Conservation (phyloP, 2,329 filamentous ascomycete genomes). For the Daldinia sp. region DNA sequence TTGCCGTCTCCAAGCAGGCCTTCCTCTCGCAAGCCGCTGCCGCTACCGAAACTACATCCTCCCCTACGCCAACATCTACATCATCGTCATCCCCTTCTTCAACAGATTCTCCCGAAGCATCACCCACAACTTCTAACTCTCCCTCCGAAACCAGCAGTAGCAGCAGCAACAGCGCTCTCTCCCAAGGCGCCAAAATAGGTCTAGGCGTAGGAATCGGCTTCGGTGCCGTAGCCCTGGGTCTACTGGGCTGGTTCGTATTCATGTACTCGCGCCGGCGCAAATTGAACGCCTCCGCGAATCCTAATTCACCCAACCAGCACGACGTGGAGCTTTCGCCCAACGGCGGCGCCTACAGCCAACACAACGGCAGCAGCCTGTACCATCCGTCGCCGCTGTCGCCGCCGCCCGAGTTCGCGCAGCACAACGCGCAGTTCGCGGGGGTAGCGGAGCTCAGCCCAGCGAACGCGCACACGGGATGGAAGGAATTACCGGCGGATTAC, state of each 20-base stretch:
- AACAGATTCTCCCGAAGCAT: slow-evolving; percentile 33
- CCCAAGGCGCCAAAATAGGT: slow-evolving; percentile 55
- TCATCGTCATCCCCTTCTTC: slow-evolving; percentile 23
- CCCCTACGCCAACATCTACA: slow-evolving; percentile 31
- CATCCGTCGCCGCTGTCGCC: slow-evolving; percentile 4
- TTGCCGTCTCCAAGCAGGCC: slow-evolving; percentile 57
- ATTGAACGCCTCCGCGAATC: background rate
- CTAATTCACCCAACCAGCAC: slow-evolving; percentile 7
- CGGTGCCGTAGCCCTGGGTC: slow-evolving; percentile 43
- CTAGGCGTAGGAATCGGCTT: slow-evolving; percentile 56
- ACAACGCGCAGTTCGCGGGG: slow-evolving; percentile 40
- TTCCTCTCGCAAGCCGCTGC: slow-evolving; percentile 55
- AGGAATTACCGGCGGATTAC: slow-evolving; percentile 25
- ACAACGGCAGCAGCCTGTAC: background rate
- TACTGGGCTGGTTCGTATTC: slow-evolving; percentile 50
- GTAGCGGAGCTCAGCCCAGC: slow-evolving; percentile 40
- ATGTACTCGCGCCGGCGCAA: slow-evolving; percentile 44
- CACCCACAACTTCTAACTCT: background rate
- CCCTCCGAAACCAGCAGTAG: slow-evolving; percentile 27
- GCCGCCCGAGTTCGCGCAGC: slow-evolving; percentile 42
- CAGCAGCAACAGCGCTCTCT: slow-evolving; percentile 41
- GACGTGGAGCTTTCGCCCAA: slow-evolving; percentile 34
- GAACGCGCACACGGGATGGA: slow-evolving; percentile 31
- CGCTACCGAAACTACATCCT: slow-evolving; percentile 38
- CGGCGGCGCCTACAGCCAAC: background rate